Conservation (phyloP, 805 yeast species). For the Kuraishia ogatae region DNA sequence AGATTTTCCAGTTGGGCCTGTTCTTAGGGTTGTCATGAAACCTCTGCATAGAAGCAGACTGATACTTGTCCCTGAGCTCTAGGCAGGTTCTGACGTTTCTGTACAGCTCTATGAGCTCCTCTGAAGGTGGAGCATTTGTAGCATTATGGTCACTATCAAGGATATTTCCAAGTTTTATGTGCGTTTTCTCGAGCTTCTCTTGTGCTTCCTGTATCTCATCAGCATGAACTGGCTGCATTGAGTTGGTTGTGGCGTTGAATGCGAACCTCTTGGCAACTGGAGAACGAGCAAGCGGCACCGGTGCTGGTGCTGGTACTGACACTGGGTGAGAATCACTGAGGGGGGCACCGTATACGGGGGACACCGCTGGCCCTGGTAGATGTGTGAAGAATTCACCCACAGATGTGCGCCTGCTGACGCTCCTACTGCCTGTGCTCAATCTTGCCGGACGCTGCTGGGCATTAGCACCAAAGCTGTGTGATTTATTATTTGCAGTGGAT, state of each 20-base stretch:
- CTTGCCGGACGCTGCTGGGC: neutral
- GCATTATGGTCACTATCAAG: constrained; percentile 39
- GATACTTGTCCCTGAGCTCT: constrained; percentile 69
- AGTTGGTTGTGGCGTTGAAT: constrained; percentile 21
- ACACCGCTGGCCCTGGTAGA: constrained; percentile 3
- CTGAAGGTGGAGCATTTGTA: constrained; percentile 52
- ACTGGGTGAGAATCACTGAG: neutral
- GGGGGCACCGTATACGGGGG: constrained; percentile 13
- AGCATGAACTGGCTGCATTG: constrained; percentile 10
- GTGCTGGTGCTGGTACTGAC: constrained; percentile 5
- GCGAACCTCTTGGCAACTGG: constrained; percentile 10
- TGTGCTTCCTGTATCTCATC: constrained; percentile 3
- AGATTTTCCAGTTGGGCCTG: constrained; percentile 60
- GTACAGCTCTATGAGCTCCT: constrained; percentile 58
- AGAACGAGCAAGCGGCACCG: neutral
- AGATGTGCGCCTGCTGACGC: constrained; percentile 21
- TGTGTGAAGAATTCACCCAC: constrained; percentile 21
- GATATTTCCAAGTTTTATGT: constrained; percentile 36
- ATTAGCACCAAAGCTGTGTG: neutral
- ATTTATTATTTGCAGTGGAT: constrained; percentile 8
- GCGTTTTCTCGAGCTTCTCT: constrained; percentile 9
- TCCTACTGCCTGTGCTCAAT: neutral
- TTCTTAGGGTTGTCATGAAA: constrained; percentile 83
- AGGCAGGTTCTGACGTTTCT: constrained; percentile 58
- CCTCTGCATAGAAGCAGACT: constrained; percentile 60